Conservation (phyloP, 306 rosid species). For the peach (Prunus persica) region DNA sequence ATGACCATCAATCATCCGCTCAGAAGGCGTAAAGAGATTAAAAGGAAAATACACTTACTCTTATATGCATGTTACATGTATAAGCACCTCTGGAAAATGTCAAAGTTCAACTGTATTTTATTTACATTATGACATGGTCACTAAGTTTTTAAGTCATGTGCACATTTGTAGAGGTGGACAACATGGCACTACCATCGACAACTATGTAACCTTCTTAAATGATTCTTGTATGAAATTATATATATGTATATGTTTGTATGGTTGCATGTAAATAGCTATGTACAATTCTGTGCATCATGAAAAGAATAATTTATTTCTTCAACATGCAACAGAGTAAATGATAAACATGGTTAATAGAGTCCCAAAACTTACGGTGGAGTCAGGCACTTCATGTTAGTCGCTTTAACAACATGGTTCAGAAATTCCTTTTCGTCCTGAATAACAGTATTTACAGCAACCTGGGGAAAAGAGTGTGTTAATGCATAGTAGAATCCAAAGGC, state of each 20-base stretch:
- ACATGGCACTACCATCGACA: not conserved
- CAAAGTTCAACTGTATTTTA: no score
- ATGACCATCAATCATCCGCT: conserved; percentile 15
- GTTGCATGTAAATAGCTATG: not conserved
- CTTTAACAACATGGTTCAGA: conserved; percentile 70
- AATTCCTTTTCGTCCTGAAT: conserved; percentile 83
- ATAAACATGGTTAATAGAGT: conserved; percentile 14
- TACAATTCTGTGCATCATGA: not conserved
- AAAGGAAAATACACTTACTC: not conserved
- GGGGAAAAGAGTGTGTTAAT: not conserved
- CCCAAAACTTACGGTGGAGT: conserved; percentile 68
- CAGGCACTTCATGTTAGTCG: conserved; percentile 90
- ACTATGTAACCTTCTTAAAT: not conserved
- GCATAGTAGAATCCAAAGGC: not conserved
- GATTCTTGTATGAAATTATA: not conserved
- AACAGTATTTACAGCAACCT: conserved; percentile 88
- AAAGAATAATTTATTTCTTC: not conserved
- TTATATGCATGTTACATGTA: not conserved
- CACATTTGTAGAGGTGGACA: not conserved
- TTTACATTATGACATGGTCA: no score
- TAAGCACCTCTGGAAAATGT: no score
- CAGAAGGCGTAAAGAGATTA: not conserved
- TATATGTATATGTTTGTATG: no score
- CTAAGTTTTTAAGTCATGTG: no score
- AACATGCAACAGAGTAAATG: not conserved